Percentiles rank a stretch among this genome's conserved stretches.
phyloP scores from a whole-genome alignment of 495 filamentous ascomycete species.

The Chaetomium tenue region DNA sequence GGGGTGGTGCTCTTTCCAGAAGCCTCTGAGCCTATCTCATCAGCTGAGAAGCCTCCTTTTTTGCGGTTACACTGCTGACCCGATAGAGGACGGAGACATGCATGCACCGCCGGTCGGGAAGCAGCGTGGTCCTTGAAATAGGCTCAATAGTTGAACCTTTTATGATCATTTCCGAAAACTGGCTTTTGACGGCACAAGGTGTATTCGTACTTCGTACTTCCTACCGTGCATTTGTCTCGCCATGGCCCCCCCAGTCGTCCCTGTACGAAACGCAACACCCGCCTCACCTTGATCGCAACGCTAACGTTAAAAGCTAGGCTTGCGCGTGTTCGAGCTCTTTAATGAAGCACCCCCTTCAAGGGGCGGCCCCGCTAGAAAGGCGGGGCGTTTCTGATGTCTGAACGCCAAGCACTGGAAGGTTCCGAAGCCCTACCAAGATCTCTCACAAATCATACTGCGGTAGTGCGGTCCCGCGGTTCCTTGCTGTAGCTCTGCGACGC shows the following conservation, averaged over 20 bases:
- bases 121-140: slow-evolving; percentile 16
- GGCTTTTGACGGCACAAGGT: too few relatives aligned
- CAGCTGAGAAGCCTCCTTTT: slow-evolving; percentile 1
- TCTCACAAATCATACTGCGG: not conserved
- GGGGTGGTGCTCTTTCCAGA: not conserved
- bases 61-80: slow-evolving; percentile 10
- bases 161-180: slow-evolving; percentile 3
- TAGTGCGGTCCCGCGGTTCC: not conserved
- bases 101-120: slow-evolving; percentile 10
- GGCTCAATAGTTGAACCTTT: slow-evolving; percentile 14
- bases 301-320: not conserved
- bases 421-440: slow-evolving; percentile 7
- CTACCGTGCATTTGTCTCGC: too few relatives aligned
- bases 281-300: not conserved
- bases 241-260: not conserved
- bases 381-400: slow-evolving; percentile 6
- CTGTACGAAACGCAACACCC: slow-evolving; percentile 10
- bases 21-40: slow-evolving; percentile 17
- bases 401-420: slow-evolving; percentile 18
- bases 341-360: slow-evolving; percentile 16
- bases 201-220: too few relatives aligned
- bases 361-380: slow-evolving; percentile 14
- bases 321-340: not conserved
- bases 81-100: slow-evolving; percentile 16
- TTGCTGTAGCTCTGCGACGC: slow-evolving; percentile 14